Base-by-base conservation (phyloP, 1,284 basidiomycete species). In the Gymnopus androsaceus region DNA sequence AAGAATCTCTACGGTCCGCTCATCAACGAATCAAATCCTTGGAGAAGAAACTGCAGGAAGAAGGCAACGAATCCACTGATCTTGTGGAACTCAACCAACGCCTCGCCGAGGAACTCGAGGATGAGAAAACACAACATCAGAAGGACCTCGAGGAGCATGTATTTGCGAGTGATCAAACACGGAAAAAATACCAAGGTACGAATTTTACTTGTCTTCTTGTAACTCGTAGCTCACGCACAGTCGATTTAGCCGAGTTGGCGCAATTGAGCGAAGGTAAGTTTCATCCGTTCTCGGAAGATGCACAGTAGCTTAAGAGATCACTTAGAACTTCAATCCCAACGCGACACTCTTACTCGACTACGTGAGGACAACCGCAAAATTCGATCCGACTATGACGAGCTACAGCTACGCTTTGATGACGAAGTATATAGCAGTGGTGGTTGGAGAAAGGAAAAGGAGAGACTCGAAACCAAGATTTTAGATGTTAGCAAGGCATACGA, bases 381-480 rank as follows among this genome's bases (percentile, higher is more conserved):
- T 34, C 84, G 89, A 14, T 87, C 87, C 0, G 86, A 92, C 61
- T 83, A 87, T 52, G 90, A 92, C 57, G 85, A 90, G 54, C 78
- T 94, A 2, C 87, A 90, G 61, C 71, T 88, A 38, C 81, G 83
- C 36, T 86, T 85, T 62, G 88, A 93, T 58, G 87, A 92, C 61
- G 90, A 92, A 63, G 78, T 87, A 1, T 90, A 89, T 69, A 88
- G 81, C 56, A 85, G 85, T 44, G 82, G 85, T 9, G 83, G 87
- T 3, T 94, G 91, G 90, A 90, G 89, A 75, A 89, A 90, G 62
- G 91, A 94, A 71, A 91, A 86, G 67, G 91, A 93, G 59, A 85
- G 90, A 9, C 74, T 94, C 67, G 90, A 94, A 59, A 87, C 83
- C 41, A 92, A 92, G 77, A 90, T 93, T 50, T 69, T 69, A 8